These are phyloP conservation scores for Russula lepida DNA, from an alignment of 768 basidiomycete genomes.

Conservation along the genomic window DNA sequence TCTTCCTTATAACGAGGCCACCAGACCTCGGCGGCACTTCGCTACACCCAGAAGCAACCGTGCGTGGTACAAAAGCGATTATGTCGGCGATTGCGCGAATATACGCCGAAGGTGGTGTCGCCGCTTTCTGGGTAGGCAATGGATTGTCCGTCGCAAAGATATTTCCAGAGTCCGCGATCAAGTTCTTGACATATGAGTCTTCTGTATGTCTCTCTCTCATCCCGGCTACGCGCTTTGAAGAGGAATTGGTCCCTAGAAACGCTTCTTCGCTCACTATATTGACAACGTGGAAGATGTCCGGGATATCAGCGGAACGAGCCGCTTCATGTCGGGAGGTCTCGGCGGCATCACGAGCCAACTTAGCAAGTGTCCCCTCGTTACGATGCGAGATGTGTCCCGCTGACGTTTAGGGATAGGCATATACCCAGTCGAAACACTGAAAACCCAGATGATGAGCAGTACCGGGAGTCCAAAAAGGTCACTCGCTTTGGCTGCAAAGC, in stretches of 20 bases:
- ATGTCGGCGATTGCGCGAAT: constrained; percentile 67
- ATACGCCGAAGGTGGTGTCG: constrained; percentile 81
- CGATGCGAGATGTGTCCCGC: constrained; percentile 17
- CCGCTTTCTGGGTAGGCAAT: constrained; percentile 98
- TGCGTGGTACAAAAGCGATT: constrained; percentile 57
- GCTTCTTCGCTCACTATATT: constrained; percentile 83
- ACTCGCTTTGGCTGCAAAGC: constrained; percentile 53
- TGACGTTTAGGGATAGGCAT: constrained; percentile 50
- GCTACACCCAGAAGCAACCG: constrained; percentile 35
- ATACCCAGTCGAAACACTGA: constrained; percentile 94
- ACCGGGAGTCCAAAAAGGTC: constrained; percentile 50
- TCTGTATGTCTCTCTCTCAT: constrained; percentile 45
- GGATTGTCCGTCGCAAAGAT: constrained; percentile 91
- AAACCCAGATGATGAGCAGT: constrained; percentile 98
- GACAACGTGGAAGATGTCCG: constrained; percentile 79
- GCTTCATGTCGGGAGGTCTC: constrained; percentile 92
- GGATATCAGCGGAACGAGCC: constrained; percentile 70
- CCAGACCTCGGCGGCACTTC: constrained; percentile 58
- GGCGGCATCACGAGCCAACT: constrained; percentile 93
- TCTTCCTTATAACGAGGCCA: constrained; percentile 89
- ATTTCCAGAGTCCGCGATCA: constrained; percentile 97
- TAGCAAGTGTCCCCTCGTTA: constrained; percentile 40
- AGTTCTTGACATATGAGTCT: constrained; percentile 93
- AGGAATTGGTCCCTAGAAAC: constrained; percentile 54
- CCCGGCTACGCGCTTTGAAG: background rate